Base-by-base conservation (phyloP, 2,329 filamentous ascomycete genomes). In the Paramyrothecium sp. region DNA sequence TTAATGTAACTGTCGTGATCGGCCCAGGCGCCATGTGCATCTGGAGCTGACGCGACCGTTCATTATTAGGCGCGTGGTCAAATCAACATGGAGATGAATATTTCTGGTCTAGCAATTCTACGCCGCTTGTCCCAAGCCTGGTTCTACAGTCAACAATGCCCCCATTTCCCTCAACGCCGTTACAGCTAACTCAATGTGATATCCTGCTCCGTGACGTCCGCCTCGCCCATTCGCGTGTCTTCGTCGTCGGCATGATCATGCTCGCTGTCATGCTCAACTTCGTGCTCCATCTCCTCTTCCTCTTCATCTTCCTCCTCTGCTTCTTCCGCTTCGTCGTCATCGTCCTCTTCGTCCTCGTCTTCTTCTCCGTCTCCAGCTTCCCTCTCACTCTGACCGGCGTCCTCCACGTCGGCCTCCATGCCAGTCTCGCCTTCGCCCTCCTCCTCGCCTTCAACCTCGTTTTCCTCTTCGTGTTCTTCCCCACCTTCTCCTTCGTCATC, bases 401-500 rank as follows among this genome's bases (percentile, higher is more conserved):
- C 57, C 2, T 56, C 59, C 1, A 56, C 58, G 3, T 58, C 61
- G 13, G 50, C 56, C 2, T 60, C 62, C 12, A 16, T 53, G 12
- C 44, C 63, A 3, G 44, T 22, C 10, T 58, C 59, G 17, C 61
- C 63, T 2, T 54, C 61, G 3, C 51, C 62, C 11, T 59, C 62
- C 2, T 61, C 62, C 3, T 63, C 61, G 7, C 59, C 61, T 30
- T 30, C 26, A 5, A 5, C 26, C 10, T 30, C 26, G 4, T 30
- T 10, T 30, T 65, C 62, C 3, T 62, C 63, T 8, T 61, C 62
- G 13, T 44, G 38, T 3, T 64, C 69, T 3, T 58, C 65, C 5
- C 7, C 22, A 2, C 33, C 60, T 3, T 58, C 63, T 4, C 60
- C 60, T 1, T 34, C 54, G 16, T 71, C 69, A 11, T 73, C 71